These are phyloP conservation scores for Marasmius fiardii DNA, from an alignment of 1,284 basidiomycete genomes.

Conservation along the genomic window DNA sequence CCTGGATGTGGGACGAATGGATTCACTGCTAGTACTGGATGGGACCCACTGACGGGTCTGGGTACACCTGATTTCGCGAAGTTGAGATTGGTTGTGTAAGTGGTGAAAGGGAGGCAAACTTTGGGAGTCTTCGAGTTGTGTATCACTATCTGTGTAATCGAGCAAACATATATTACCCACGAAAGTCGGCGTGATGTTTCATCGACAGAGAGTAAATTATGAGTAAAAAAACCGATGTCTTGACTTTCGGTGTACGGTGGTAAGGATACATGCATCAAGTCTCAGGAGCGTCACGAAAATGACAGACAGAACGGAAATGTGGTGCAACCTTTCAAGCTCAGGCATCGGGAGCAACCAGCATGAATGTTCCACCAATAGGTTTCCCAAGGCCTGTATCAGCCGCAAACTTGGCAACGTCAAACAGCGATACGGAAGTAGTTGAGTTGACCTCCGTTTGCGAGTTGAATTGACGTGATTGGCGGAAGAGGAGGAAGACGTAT, in stretches of 20 bases:
- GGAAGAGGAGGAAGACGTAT: conserved; percentile 32
- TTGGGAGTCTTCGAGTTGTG: no score
- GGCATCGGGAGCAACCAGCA: conserved; percentile 30
- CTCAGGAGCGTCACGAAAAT: no score
- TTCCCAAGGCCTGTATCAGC: conserved; percentile 23
- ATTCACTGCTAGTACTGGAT: conserved; percentile 25
- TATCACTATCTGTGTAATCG: no score
- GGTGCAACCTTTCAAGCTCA: no score
- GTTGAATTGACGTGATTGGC: conserved; percentile 29
- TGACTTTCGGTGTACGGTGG: no score
- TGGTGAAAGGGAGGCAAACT: not conserved
- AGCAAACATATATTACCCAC: no score
- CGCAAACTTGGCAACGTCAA: conserved; percentile 30
- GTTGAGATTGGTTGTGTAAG: not conserved
- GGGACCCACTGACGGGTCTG: conserved; percentile 24
- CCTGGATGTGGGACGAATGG: conserved; percentile 32
- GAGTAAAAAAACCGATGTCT: no score
- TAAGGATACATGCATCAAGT: no score
- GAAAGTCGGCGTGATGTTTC: no score
- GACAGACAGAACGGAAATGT: no score
- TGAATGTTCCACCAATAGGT: conserved; percentile 34
- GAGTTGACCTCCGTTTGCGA: conserved; percentile 27
- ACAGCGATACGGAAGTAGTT: conserved; percentile 29
- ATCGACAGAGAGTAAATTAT: no score
- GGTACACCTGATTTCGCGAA: conserved; percentile 1